phyloP scores from a whole-genome alignment of 1,139 yeast species.

The Blastobotrys capitulatus region DNA sequence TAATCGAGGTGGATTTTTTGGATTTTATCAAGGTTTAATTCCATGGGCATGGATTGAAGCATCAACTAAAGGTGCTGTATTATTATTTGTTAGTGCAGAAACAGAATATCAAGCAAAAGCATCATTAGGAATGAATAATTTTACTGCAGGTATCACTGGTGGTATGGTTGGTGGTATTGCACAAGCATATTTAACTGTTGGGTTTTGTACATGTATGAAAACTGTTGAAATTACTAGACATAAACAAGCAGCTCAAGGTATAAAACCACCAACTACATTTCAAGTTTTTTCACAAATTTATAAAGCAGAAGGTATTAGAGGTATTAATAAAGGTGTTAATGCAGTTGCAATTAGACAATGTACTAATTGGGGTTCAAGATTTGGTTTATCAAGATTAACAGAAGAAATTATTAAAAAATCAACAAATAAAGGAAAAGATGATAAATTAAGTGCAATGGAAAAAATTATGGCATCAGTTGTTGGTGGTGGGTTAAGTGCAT shows the following conservation, averaged over 20 bases:
- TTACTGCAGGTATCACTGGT: constrained; percentile 86
- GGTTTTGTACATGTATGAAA: constrained; percentile 97
- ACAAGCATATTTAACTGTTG: constrained; percentile 95
- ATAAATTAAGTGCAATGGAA: constrained; percentile 65
- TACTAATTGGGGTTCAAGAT: constrained; percentile 99
- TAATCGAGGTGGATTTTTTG: constrained; percentile 87
- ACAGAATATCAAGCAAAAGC: constrained; percentile 71
- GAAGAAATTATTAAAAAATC: constrained; percentile 72
- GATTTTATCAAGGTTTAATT: constrained; percentile 93
- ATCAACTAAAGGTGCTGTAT: constrained; percentile 98
- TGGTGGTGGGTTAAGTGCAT: constrained; percentile 97
- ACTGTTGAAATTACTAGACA: constrained; percentile 93
- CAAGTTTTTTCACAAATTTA: constrained; percentile 83
- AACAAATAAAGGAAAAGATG: constrained; percentile 53
- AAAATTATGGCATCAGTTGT: constrained; percentile 81
- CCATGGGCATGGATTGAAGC: constrained; percentile 99
- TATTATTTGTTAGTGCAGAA: constrained; percentile 87
- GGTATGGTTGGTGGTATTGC: constrained; percentile 95
- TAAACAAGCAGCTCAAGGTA: constrained; percentile 73
- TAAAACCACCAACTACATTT: constrained; percentile 67
- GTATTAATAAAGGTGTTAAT: constrained; percentile 95
- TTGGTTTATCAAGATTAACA: constrained; percentile 86
- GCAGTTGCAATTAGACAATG: constrained; percentile 99
- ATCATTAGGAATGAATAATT: constrained; percentile 58
- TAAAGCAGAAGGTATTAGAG: constrained; percentile 79